Percentiles rank a stretch among this genome's conserved stretches.
Evolutionary conservation across 352 stramenopile species (phyloP).

Genomic region (Globisporangium cederbergense): DNA sequence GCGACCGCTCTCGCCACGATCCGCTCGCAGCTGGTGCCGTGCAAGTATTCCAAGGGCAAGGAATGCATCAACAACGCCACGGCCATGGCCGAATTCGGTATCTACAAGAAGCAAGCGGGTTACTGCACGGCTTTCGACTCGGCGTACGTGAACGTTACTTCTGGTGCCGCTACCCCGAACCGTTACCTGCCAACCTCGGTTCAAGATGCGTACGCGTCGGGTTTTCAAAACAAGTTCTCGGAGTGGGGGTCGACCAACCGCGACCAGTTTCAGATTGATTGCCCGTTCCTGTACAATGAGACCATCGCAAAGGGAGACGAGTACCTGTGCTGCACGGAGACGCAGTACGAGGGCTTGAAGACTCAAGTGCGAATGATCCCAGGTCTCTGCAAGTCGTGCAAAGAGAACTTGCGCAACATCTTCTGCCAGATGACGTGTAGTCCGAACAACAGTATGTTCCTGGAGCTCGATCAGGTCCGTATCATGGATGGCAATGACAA

Average conservation of each 20-base stretch:
- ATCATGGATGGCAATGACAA: slow-evolving; percentile 44
- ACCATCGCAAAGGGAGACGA: slow-evolving; percentile 39
- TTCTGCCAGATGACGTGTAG: slow-evolving; percentile 66
- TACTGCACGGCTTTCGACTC: slow-evolving; percentile 52
- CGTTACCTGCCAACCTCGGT: slow-evolving; percentile 51
- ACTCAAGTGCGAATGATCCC: slow-evolving; percentile 61
- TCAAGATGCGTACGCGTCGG: slow-evolving; percentile 37
- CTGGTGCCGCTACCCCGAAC: slow-evolving; percentile 37
- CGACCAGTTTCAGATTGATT: slow-evolving; percentile 59
- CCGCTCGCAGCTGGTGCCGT: slow-evolving; percentile 41
- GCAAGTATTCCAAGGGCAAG: slow-evolving; percentile 58
- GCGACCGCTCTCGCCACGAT: slow-evolving; percentile 26
- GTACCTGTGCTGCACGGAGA: slow-evolving; percentile 62
- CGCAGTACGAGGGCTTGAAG: slow-evolving; percentile 48
- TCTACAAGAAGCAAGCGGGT: slow-evolving; percentile 34
- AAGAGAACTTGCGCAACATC: slow-evolving; percentile 64
- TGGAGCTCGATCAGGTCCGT: slow-evolving; percentile 49
- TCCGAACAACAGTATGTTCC: slow-evolving; percentile 62
- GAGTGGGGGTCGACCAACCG: slow-evolving; percentile 51
- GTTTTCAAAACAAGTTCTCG: slow-evolving; percentile 61
- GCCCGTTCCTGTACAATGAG: slow-evolving; percentile 55
- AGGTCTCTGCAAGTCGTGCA: slow-evolving; percentile 51
- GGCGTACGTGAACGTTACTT: slow-evolving; percentile 36
- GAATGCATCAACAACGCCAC: slow-evolving; percentile 47
- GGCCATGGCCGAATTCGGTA: slow-evolving; percentile 31